Conservation (phyloP, 2,329 filamentous ascomycete genomes). For the Pseudophaeomoniella oleicola region DNA sequence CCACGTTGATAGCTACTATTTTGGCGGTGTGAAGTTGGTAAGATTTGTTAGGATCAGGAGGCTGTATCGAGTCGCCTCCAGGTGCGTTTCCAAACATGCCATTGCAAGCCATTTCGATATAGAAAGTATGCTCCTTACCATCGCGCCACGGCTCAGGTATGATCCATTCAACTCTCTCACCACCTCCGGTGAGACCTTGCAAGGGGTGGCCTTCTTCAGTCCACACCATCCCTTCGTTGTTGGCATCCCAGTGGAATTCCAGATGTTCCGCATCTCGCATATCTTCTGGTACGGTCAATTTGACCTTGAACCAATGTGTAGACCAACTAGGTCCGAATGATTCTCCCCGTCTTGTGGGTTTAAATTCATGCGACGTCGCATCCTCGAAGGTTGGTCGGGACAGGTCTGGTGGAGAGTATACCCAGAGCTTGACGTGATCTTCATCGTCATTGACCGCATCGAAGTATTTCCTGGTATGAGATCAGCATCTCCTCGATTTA, state of each 20-base stretch:
- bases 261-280: constrained; percentile 64
- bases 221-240: constrained; percentile 92
- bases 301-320: constrained; percentile 90
- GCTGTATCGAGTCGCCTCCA: constrained; percentile 73
- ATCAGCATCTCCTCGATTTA: constrained; percentile 20
- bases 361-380: constrained; percentile 62
- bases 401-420: constrained; percentile 69
- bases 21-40: constrained; percentile 64
- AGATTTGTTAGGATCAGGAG: constrained; percentile 70
- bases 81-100: constrained; percentile 92
- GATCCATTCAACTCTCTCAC: constrained; percentile 83
- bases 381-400: constrained; percentile 76
- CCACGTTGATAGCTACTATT: constrained; percentile 77
- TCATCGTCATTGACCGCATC: constrained; percentile 54
- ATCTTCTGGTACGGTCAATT: constrained; percentile 60
- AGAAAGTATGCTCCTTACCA: constrained; percentile 75
- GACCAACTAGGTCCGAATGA: constrained; percentile 91
- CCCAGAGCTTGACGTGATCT: constrained; percentile 68
- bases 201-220: constrained; percentile 76
- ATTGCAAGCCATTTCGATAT: constrained; percentile 98
- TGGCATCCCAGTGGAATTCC: constrained; percentile 93
- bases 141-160: constrained; percentile 69
- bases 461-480: constrained; percentile 47
- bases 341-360: constrained; percentile 57
- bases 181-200: constrained; percentile 80